Evolutionary conservation across 495 filamentous ascomycete genomes (phyloP), one percentile per base, ranked within the genome.

Genomic region (Penicillium canariense): DNA sequence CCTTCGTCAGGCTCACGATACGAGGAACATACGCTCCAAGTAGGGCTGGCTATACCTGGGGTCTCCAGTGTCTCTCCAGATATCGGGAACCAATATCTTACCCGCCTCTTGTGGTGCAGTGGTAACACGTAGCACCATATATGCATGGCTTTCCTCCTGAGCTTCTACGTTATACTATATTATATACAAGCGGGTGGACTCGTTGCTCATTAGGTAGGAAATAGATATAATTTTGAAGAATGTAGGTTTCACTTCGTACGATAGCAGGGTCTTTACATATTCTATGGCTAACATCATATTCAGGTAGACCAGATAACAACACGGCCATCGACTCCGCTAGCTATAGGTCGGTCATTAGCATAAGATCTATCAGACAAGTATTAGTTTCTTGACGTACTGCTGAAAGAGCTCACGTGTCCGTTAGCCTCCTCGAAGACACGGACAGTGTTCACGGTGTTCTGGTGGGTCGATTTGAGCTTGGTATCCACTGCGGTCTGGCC

Each of bases 311-410:
- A 97, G 56, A 98, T 83, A 38, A 97, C 95, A 52, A 97, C 79
- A 72, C 95, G 86, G 49, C 94, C 94, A 72, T 98, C 94, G 43
- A 97, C 91, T 52, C 91, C 91, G 68, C 88, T 96, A 46, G 90
- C 88, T 93, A 61, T 12, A 65, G 49, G 12, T 22, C 50, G 30
- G 18, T 35, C 30, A 58, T 83, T 77, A 83, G 78, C 62, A 50
- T 48, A 23, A 10, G 32, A 55, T 59, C 9, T 7, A 28, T n/a
- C 44, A 14, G 54, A 31, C 3, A 4, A 48, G 22, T 3, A 11
- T 34, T 44, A 28, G 32, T 30, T 22, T 28, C 17, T 46, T 10
- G 12, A 82, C 89, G 87, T 81, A 96, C 91, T 90, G 75, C 88
- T 96, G 60, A 98, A 91, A 66, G 90, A 92, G 32, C 66, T 78